Base-by-base conservation (phyloP, 352 stramenopile genomes). In the Globisporangium okanoganense region DNA sequence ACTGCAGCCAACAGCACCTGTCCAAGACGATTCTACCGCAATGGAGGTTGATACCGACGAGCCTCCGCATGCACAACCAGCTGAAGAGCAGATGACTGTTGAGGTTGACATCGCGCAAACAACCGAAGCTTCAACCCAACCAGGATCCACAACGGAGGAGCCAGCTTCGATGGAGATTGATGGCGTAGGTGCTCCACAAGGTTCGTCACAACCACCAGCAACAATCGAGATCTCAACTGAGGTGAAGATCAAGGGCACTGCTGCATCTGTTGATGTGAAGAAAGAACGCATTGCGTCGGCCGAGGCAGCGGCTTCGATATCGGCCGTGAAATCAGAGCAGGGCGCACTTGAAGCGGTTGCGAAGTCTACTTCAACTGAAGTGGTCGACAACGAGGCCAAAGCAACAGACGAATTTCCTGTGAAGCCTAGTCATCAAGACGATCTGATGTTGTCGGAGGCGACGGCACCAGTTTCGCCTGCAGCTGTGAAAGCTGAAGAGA, bases 371-470 rank as follows among this genome's bases (percentile, higher is more conserved):
- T 3, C 38, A 44, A 20, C 14, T n/a, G 38, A 22, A 44, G 38
- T 24, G 24, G n/a, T 66, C 14, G 56, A 52, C 25, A 25, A 54
- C 12, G 66, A 75, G 59, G 47, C 58, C 44, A 56, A 36, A 22
- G 53, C 49, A 27, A 16, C 29, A 22, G 3, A 57, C 24, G 14
- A 22, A n/a, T n/a, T 6, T 22, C 48, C 25, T 6, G 7, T 20
- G 16, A 25, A 54, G 9, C n/a, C 25, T 38, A 24, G 14, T 25
- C 27, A 5, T 7, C 48, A 36, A 20, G 48, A 10, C 16, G 48
- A 25, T 2, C 20, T 16, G 5, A 6, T 25, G 16, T 7, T 54
- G 7, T 24, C 47, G 22, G 25, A 53, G n/a, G 47, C 24, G 10
- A 13, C 13, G 48, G 13, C 24, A 20, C 16, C 47, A 16, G 2